Conservation (phyloP, 768 basidiomycete genomes). For the Phaeolepiota aurea region DNA sequence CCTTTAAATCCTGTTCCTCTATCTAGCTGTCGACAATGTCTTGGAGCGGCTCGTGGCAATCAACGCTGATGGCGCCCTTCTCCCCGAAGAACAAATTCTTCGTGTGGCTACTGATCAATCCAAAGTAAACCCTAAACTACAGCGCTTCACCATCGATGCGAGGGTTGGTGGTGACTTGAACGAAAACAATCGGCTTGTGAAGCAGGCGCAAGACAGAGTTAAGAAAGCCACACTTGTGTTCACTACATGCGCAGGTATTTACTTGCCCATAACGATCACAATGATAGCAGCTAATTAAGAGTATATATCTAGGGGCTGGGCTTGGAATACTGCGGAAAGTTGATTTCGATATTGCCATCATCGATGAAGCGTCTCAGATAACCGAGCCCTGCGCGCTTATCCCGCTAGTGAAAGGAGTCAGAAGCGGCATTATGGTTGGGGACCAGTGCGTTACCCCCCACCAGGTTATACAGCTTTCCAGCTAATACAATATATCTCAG, state of each 20-base stretch:
- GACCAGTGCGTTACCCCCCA: slow-evolving; percentile 71
- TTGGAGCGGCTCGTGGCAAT: slow-evolving; percentile 49
- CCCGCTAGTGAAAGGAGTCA: slow-evolving; percentile 57
- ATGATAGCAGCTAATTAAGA: not conserved
- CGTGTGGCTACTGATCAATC: slow-evolving; percentile 61
- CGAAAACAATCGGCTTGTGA: slow-evolving; percentile 46
- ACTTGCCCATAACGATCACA: not conserved
- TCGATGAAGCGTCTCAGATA: slow-evolving; percentile 67
- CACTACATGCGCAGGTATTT: slow-evolving; percentile 53
- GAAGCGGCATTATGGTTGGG: slow-evolving; percentile 52
- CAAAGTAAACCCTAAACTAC: slow-evolving; percentile 49
- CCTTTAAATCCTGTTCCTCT: not conserved
- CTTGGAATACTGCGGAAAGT: slow-evolving; percentile 47
- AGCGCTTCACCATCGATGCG: slow-evolving; percentile 55
- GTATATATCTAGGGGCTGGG: slow-evolving; percentile 32
- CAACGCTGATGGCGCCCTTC: slow-evolving; percentile 33
- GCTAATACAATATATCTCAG: slow-evolving; percentile 22
- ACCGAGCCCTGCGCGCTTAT: slow-evolving; percentile 61
- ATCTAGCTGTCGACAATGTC: slow-evolving; percentile 62
- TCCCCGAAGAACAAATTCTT: slow-evolving; percentile 49
- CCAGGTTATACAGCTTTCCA: not conserved
- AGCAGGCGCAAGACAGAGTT: slow-evolving; percentile 51
- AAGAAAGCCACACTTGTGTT: slow-evolving; percentile 50
- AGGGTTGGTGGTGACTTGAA: slow-evolving; percentile 56
- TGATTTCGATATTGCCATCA: slow-evolving; percentile 53